Percentiles rank a stretch among this genome's conserved stretches.
phyloP scores from a whole-genome alignment of 2,329 filamentous ascomycete species.

The Colletotrichum lentis region DNA sequence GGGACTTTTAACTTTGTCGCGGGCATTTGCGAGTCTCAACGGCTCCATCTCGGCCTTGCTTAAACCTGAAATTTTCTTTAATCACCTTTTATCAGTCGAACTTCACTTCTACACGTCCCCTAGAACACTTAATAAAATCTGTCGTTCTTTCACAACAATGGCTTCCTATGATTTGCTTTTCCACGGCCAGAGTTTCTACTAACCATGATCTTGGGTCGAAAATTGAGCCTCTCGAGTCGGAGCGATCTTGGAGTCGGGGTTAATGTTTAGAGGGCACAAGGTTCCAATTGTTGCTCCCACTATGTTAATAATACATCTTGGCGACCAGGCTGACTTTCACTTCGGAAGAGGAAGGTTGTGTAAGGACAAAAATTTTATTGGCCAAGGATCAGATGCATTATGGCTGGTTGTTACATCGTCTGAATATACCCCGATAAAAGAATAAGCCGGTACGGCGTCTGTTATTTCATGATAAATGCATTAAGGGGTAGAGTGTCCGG shows the following conservation, averaged over 20 bases:
- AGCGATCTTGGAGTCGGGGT: not conserved
- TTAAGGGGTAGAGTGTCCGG: not conserved
- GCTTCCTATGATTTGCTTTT: not conserved
- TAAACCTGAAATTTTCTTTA: constrained; percentile 33
- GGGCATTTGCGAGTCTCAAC: constrained; percentile 19
- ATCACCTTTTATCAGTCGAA: constrained; percentile 17
- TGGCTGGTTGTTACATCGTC: not conserved
- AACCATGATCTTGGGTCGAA: not conserved
- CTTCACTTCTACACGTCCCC: constrained; percentile 26
- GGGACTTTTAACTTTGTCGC: constrained; percentile 33
- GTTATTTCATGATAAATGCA: not conserved
- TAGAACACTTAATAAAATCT: constrained; percentile 21
- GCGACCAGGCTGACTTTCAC: not conserved
- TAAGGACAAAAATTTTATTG: not conserved
- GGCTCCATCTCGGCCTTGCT: constrained; percentile 12
- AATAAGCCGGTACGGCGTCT: not conserved
- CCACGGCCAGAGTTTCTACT: not conserved
- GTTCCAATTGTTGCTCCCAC: not conserved
- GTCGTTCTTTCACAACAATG: constrained; percentile 21
- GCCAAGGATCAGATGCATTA: constrained; percentile 14
- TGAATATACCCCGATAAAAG: not conserved
- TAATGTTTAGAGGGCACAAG: not conserved
- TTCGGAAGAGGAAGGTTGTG: not conserved
- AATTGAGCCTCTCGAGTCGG: not conserved
- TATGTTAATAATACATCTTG: not conserved